Percentiles rank a stretch among this genome's conserved stretches.
These are phyloP conservation scores for Silene vulgaris DNA, from an alignment of 179 eudicot genomes.

Conservation along the genomic window DNA sequence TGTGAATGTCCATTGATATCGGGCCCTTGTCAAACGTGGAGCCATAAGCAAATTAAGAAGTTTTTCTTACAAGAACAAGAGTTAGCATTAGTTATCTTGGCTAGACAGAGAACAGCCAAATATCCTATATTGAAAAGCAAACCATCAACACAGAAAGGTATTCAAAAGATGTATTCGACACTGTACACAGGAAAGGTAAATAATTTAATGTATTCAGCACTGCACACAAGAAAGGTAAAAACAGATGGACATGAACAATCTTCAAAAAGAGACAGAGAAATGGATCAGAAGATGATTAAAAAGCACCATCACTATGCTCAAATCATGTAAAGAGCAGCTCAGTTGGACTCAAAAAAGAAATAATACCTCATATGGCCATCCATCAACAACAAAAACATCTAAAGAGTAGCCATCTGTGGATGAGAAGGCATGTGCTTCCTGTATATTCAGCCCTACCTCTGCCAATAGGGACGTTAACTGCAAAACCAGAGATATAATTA, in stretches of 20 bases:
- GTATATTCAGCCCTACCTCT: conserved; percentile 67
- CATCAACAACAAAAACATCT: conserved; percentile 71
- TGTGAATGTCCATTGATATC: not conserved
- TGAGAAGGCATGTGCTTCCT: conserved; percentile 76
- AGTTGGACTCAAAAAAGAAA: not conserved
- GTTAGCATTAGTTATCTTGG: not conserved
- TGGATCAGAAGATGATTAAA: not conserved
- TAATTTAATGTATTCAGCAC: not conserved
- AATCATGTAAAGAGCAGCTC: not conserved
- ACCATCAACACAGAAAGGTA: not conserved
- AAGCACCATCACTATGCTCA: not conserved
- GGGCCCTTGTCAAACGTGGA: not conserved
- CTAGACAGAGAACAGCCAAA: not conserved
- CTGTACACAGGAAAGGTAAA: not conserved
- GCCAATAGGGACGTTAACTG: conserved; percentile 74
- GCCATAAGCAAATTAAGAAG: not conserved
- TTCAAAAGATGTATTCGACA: not conserved
- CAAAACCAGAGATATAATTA: conserved; percentile 25
- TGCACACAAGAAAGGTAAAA: not conserved
- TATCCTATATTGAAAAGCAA: conserved; percentile 1
- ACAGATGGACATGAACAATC: not conserved
- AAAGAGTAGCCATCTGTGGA: conserved; percentile 63
- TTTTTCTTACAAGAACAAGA: not conserved
- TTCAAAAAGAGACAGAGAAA: not conserved
- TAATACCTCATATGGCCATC: conserved; percentile 72